These are phyloP conservation scores for Turritis glabra DNA, from an alignment of 345 rosid genomes.

Conservation along the genomic window DNA sequence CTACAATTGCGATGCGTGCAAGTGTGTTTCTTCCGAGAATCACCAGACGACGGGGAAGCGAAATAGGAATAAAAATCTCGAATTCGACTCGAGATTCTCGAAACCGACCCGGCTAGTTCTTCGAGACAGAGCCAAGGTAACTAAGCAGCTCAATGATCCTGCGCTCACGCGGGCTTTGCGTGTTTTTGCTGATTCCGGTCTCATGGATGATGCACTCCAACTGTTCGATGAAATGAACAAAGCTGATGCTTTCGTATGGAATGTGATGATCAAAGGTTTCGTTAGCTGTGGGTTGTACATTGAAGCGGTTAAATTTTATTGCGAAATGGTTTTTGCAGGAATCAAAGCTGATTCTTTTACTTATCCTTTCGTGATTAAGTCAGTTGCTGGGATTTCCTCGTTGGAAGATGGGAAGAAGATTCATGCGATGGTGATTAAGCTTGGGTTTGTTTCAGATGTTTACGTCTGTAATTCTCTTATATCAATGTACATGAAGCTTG, in stretches of 20 bases:
- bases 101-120: conserved; percentile 10
- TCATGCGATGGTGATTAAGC: conserved; percentile 57
- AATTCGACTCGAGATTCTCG: conserved; percentile 25
- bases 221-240: conserved; percentile 70
- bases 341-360: conserved; percentile 53
- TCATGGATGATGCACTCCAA: conserved; percentile 53
- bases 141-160: conserved; percentile 21
- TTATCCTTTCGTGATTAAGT: conserved; percentile 72
- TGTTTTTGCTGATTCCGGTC: conserved; percentile 41
- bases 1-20: conserved; percentile 31
- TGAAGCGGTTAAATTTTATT: conserved; percentile 48
- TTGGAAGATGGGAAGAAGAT: conserved; percentile 53
- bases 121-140: background rate
- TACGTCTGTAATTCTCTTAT: conserved; percentile 71
- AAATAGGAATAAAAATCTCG: conserved; percentile 1
- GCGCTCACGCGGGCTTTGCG: conserved; percentile 37
- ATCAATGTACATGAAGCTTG: conserved; percentile 56
- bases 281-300: conserved; percentile 44
- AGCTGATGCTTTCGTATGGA: conserved; percentile 57
- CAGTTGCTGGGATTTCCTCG: conserved; percentile 47
- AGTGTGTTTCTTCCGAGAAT: conserved; percentile 35
- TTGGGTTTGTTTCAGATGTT: conserved; percentile 58
- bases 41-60: conserved; percentile 18
- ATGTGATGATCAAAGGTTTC: conserved; percentile 67
- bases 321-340: conserved; percentile 54